Evolutionary conservation across 257 asterid species (phyloP), one percentile per base, ranked within the genome.

Genomic region (Jacaranda mimosifolia): DNA sequence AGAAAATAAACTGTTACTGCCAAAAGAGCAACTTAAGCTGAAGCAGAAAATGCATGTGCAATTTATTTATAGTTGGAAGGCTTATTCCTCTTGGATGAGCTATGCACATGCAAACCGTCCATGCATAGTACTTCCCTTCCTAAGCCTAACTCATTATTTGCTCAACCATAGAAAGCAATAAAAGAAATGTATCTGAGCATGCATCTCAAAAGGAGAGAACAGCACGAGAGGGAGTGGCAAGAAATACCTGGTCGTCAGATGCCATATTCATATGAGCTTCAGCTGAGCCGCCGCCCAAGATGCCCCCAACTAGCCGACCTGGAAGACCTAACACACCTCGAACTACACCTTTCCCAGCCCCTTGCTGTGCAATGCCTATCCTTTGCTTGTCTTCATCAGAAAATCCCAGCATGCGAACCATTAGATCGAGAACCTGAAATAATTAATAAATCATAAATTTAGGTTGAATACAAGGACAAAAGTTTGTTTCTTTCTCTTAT

Each of bases 361-460:
- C 98, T 81, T 90, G 95, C 84, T 92, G 96, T 76, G 97, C 97
- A 68, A 84, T 26, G 19, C 99, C 98, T 79, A 96, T 92, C 77
- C 97, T 86, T 79, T 93, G 97, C 79, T 93, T 93, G 81, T 96
- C 99, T 85, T 96, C 99, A 36, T 91, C 97, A 69, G 99, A 90
- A 83, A 96, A 96, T 77, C 99, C 99, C 72, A 96, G 87, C 98
- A 96, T 92, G 75, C 97, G 95, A 59, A 85, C 97, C 97, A 96
- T 92, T 72, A 96, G 92, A 80, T 96, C 99, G 35, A 96, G 90
- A 84, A 96, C 98, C 99, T 96, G 87, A 74, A 66, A 80, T 8
- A 21, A 51, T 59, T 15, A 66, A 56, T 1, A 21, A 18, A 10
- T 21, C 59, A 52, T n/a, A 18, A 60, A 49, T 38, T 42, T 65